Conservation (phyloP, 352 stramenopile genomes). For the Blastocystis sp. region DNA sequence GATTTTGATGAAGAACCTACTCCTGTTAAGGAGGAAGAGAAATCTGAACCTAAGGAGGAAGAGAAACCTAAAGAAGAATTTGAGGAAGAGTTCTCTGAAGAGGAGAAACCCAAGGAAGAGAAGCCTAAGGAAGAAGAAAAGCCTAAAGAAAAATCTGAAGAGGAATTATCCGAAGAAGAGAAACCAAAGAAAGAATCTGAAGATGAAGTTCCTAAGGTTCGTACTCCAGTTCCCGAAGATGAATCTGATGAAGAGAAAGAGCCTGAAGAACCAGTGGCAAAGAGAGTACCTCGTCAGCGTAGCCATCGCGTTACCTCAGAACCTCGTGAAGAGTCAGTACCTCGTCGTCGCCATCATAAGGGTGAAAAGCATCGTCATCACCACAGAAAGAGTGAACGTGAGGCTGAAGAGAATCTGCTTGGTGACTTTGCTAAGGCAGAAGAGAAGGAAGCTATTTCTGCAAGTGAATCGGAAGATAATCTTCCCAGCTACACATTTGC, state of each 20-base stretch:
- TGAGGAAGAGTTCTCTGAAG: not conserved
- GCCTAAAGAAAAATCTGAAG: not conserved
- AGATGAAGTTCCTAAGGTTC: not conserved
- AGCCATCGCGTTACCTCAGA: not conserved
- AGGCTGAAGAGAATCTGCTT: conserved; percentile 17
- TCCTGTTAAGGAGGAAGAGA: conserved; percentile 9
- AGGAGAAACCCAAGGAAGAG: conserved; percentile 1
- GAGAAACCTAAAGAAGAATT: not conserved
- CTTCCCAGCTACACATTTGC: conserved; percentile 24
- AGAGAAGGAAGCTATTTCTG: conserved; percentile 46
- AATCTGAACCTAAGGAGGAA: not conserved
- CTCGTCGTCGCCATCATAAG: not conserved
- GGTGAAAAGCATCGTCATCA: not conserved
- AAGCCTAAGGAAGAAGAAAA: conserved; percentile 40
- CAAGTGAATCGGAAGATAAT: not conserved
- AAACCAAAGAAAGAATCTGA: not conserved
- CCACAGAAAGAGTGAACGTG: not conserved
- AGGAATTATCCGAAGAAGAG: not conserved
- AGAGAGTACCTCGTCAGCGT: not conserved
- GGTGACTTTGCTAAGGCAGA: conserved; percentile 34
- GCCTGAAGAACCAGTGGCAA: not conserved
- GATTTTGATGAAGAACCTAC: conserved; percentile 14
- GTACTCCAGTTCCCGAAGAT: not conserved
- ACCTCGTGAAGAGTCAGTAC: not conserved
- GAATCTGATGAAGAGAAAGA: not conserved